phyloP scores from a whole-genome alignment of 1,284 basidiomycete species.

The Ceraceosorus guamensis region DNA sequence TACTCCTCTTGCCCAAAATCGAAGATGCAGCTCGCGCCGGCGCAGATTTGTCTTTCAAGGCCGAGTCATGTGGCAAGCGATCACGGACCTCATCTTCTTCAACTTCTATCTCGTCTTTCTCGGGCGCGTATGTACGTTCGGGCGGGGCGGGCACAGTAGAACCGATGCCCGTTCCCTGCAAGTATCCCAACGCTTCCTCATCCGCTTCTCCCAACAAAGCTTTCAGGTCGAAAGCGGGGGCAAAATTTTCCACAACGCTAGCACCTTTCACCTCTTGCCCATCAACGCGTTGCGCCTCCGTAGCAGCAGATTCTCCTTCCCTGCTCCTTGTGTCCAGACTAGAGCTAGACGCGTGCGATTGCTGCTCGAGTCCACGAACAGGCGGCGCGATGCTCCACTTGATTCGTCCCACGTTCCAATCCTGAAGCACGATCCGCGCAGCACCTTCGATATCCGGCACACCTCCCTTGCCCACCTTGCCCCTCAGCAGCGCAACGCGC shows the following conservation, averaged over 20 bases:
- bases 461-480: conserved; percentile 66
- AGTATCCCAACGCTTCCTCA: conserved; percentile 34
- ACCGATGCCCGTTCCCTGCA: conserved; percentile 9
- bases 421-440: conserved; percentile 75
- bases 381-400: conserved; percentile 79
- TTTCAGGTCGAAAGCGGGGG: conserved; percentile 43
- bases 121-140: conserved; percentile 9
- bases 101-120: conserved; percentile 5
- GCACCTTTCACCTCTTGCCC: background rate
- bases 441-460: conserved; percentile 78
- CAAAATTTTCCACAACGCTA: conserved; percentile 25
- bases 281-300: conserved; percentile 8
- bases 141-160: conserved; percentile 10
- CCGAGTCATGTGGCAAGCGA: too few relatives aligned
- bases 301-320: background rate
- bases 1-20: too few relatives aligned
- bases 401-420: conserved; percentile 96
- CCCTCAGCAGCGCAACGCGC: conserved; percentile 78
- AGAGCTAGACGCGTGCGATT: conserved; percentile 54
- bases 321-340: background rate
- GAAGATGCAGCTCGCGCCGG: too few relatives aligned
- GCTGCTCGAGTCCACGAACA: too few relatives aligned
- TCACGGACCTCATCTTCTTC: too few relatives aligned
- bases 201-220: conserved; percentile 45
- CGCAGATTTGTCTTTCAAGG: too few relatives aligned